These are phyloP conservation scores for Dalechampia spathulata DNA, from an alignment of 441 rosid species.

Conservation along the genomic window DNA sequence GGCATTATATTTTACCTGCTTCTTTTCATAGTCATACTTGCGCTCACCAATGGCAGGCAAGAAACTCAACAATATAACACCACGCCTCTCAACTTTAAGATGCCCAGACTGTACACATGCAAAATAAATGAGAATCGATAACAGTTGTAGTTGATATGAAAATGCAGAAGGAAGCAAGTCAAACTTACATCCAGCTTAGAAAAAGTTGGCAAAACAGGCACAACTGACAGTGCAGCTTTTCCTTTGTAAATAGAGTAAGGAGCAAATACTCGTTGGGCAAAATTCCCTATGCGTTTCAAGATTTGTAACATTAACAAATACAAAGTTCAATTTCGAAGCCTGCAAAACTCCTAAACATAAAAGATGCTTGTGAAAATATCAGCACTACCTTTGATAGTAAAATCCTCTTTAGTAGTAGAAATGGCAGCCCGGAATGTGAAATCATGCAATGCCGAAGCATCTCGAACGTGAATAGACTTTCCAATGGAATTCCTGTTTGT, in stretches of 20 bases:
- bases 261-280: constrained; percentile 49
- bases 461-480: constrained; percentile 18
- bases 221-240: constrained; percentile 76
- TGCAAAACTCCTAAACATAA: background rate
- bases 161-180: background rate
- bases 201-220: constrained; percentile 72
- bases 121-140: background rate
- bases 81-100: constrained; percentile 54
- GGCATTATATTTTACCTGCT: constrained; percentile 41
- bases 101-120: constrained; percentile 43
- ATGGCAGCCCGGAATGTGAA: constrained; percentile 29
- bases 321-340: background rate
- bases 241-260: constrained; percentile 80
- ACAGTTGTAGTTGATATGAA: background rate
- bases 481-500: constrained; percentile 36
- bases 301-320: background rate
- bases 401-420: constrained; percentile 30
- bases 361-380: background rate
- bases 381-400: constrained; percentile 32
- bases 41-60: constrained; percentile 80
- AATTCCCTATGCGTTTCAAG: constrained; percentile 19
- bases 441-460: constrained; percentile 28
- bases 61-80: constrained; percentile 68
- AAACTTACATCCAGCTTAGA: constrained; percentile 39
- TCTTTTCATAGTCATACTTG: constrained; percentile 77